Conservation (phyloP, 106 monocot genomes). For the Narthecium ossifragum region DNA sequence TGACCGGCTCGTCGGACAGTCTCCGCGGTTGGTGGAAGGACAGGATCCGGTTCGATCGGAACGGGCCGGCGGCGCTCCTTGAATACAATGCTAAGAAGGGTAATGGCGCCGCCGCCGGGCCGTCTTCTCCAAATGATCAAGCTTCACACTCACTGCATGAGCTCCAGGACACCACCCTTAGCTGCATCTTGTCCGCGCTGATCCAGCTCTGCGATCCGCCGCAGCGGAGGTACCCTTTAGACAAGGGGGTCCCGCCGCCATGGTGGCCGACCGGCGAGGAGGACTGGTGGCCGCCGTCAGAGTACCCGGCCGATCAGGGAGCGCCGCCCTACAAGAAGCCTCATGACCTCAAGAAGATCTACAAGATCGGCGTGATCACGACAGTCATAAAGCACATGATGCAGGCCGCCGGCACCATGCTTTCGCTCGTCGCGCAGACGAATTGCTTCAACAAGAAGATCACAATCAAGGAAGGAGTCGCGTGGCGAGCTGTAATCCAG, state of each 20-base stretch:
- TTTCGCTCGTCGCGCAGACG: constrained; percentile 17
- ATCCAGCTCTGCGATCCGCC: constrained; percentile 22
- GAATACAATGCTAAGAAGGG: constrained; percentile 7
- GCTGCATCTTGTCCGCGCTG: constrained; percentile 22
- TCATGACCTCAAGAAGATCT: no score
- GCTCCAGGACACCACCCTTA: constrained; percentile 24
- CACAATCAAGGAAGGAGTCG: constrained; percentile 19
- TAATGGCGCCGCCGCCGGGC: not conserved
- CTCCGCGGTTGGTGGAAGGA: constrained; percentile 31
- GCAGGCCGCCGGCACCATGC: constrained; percentile 8
- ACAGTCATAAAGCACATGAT: constrained; percentile 24
- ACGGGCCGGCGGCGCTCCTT: constrained; percentile 16
- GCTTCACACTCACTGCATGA: constrained; percentile 9
- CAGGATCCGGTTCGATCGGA: constrained; percentile 18
- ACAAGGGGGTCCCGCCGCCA: constrained; percentile 21
- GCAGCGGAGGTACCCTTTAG: constrained; percentile 28
- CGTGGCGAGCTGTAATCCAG: constrained; percentile 21
- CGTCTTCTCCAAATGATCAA: not conserved
- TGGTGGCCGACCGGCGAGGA: no score
- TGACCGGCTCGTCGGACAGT: constrained; percentile 22
- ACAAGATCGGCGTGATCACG: constrained; percentile 20
- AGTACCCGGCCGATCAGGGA: constrained; percentile 5
- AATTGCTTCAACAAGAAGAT: constrained; percentile 29
- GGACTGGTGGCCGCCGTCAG: constrained; percentile 16
- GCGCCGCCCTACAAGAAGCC: constrained; percentile 22